phyloP scores from a whole-genome alignment of 139 green algal genomes.

The Protoeuglena noctilucae region DNA sequence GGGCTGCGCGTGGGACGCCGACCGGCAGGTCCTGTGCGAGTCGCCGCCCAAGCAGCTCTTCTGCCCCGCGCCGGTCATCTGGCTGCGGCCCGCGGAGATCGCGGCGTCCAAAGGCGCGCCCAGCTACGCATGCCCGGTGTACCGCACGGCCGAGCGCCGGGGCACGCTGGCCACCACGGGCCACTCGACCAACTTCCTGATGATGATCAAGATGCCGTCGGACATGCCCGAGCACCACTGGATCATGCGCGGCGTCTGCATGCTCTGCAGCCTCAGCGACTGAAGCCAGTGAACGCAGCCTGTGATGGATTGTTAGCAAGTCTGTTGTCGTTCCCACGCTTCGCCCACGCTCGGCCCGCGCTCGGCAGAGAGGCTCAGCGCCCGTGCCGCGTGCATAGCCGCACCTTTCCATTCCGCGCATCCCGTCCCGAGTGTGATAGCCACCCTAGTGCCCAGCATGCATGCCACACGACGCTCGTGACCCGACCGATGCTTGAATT shows the following conservation, averaged over 20 bases:
- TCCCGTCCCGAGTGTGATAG: no score
- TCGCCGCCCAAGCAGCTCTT: constrained; percentile 15
- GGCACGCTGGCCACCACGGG: constrained; percentile 23
- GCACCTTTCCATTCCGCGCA: no score
- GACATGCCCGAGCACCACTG: constrained; percentile 17
- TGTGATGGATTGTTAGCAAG: no score
- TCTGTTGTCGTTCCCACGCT: no score
- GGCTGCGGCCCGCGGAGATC: constrained; percentile 9
- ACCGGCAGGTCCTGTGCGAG: constrained; percentile 14
- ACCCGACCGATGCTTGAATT: no score
- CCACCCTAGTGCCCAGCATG: no score
- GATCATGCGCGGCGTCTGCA: constrained; percentile 17
- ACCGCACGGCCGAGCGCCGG: constrained; percentile 19
- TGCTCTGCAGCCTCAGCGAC: constrained; percentile 7
- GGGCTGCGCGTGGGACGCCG: constrained; percentile 18
- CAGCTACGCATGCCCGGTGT: constrained; percentile 21
- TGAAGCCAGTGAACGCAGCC: no score
- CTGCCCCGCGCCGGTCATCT: constrained; percentile 16
- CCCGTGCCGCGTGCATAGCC: no score
- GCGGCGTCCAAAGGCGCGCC: constrained; percentile 6
- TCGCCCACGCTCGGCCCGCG: no score
- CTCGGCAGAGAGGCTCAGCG: no score
- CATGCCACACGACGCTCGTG: no score
- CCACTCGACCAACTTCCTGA: constrained; percentile 25
- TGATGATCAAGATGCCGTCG: constrained; percentile 9